Base-by-base conservation (phyloP, 2,329 filamentous ascomycete genomes). In the Graphium sp. region DNA sequence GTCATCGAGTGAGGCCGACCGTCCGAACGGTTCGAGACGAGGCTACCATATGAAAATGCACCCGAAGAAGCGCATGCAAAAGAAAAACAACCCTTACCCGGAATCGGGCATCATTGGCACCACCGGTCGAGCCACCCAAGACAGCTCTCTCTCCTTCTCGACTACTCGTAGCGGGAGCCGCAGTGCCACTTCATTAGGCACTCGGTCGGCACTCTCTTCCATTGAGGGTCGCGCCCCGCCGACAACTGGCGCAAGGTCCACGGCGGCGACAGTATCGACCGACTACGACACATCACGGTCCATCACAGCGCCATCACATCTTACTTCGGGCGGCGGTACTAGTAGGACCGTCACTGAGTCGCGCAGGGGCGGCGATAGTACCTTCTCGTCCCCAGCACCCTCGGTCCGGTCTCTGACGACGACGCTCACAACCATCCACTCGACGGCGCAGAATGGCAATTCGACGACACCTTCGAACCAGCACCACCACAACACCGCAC, bases 11-110 rank as follows among this genome's bases (percentile, higher is more conserved):
- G 22, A 29, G 13, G 32, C 27, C 31, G 24, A 14, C 24, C 17
- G 21, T n/a, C 24, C 28, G 16, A 7, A 22, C 27, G n/a, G 31
- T 13, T 33, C 33, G 8, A 34, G 33, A 24, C 28, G 32, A 9
- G 20, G 25, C 12, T 28, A 35, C 26, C 31, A 34, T 17, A 33
- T 37, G 16, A 33, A 34, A 14, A 32, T 35, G 14, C 31, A 34
- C 18, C 23, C 22, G 18, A 34, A 36, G 24, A 22, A 76, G 52
- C 62, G 60, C 26, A 48, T 55, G 12, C 56, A 60, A 28, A 71
- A 73, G 44, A 75, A 77, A 50, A 92, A 93, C 60, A 87, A 87
- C 46, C 85, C 85, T n/a, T 94, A 94, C 45, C 81, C 81, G 7
- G 66, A 87, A 41, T 91, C 83, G 3, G 80, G 79, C 33, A 66